Conservation (phyloP, 2,329 filamentous ascomycete species). For the Fusarium sp. region DNA sequence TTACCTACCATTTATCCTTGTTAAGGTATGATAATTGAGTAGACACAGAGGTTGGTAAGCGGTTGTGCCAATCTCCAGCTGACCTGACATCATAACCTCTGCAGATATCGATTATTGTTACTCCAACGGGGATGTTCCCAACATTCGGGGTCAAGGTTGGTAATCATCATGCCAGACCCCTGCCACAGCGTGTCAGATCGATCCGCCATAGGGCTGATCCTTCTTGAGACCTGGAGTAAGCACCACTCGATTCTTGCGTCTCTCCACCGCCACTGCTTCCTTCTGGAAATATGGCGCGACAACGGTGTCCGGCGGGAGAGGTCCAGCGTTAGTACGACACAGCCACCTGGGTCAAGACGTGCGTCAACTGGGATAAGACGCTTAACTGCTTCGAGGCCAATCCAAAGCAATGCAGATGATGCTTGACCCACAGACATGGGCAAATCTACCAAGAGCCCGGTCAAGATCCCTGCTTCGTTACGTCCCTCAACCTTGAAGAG, state of each 20-base stretch:
- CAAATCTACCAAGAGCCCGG: background rate
- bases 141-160: background rate
- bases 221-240: background rate
- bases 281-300: background rate
- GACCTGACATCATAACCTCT: background rate
- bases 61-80: background rate
- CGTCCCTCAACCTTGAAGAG: background rate
- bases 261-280: background rate
- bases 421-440: background rate
- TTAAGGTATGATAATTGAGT: background rate
- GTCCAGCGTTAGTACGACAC: background rate
- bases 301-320: background rate
- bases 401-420: background rate
- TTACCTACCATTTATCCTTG: background rate
- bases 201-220: background rate
- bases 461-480: background rate
- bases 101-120: background rate
- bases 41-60: background rate
- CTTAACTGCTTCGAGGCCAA: background rate
- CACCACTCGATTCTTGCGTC: background rate
- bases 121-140: background rate
- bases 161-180: background rate
- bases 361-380: background rate
- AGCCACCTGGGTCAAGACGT: background rate
- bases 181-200: background rate